Evolutionary conservation across 164 flowering plant genomes (phyloP).

Genomic region (Amborella trichopoda): DNA sequence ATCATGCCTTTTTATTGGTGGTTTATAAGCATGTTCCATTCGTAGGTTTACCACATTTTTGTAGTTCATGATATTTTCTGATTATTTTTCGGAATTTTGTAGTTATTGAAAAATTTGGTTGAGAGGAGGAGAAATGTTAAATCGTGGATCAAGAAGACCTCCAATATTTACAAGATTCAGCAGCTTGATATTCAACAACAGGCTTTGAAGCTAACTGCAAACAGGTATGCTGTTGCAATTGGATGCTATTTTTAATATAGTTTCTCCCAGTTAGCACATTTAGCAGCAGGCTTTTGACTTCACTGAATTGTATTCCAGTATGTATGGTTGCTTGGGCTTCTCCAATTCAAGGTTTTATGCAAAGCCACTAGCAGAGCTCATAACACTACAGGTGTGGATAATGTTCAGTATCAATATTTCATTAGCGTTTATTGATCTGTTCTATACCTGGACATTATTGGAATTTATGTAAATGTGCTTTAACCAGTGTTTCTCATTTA

Average conservation of each 20-base stretch:
- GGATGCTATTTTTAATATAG: background rate
- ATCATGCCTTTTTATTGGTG: background rate
- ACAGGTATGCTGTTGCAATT: conserved; percentile 43
- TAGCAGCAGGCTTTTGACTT: background rate
- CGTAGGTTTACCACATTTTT: background rate
- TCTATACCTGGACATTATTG: no score
- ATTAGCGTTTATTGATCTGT: no score
- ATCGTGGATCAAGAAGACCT: conserved; percentile 44
- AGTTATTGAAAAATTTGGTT: conserved; percentile 79
- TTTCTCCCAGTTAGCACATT: background rate
- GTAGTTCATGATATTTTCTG: background rate
- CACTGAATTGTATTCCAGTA: conserved; percentile 35
- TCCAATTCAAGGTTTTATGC: conserved; percentile 98
- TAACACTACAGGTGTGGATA: conserved; percentile 66
- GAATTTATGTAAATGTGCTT: no score
- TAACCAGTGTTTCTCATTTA: no score
- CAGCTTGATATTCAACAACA: conserved; percentile 95
- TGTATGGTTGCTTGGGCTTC: conserved; percentile 99
- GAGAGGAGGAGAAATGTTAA: conserved; percentile 76
- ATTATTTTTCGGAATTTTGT: conserved; percentile 6
- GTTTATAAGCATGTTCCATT: background rate
- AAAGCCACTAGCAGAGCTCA: conserved; percentile 97
- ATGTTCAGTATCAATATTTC: no score
- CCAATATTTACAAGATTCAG: conserved; percentile 61
- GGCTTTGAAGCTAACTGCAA: conserved; percentile 98